These are phyloP conservation scores for Naganishia kalamii DNA, from an alignment of 768 basidiomycete species.

Conservation along the genomic window DNA sequence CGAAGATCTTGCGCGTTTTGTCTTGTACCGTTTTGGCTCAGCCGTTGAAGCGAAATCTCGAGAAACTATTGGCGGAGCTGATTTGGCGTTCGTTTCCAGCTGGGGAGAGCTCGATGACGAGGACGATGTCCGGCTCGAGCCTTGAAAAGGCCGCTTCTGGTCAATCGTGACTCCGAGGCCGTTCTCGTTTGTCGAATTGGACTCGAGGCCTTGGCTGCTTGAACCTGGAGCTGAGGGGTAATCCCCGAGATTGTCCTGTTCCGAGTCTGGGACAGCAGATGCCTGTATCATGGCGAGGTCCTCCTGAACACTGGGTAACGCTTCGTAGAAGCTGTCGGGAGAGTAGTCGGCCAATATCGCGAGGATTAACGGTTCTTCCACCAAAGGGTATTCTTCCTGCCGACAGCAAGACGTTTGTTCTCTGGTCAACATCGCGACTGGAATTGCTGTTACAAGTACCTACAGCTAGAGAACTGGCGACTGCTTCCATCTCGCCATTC, in stretches of 20 bases:
- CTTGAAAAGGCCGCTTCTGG: background rate
- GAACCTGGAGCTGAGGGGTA: background rate
- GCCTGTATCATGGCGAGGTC: conserved; percentile 22
- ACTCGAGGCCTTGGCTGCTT: background rate
- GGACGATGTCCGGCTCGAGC: background rate
- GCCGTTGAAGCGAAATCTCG: background rate
- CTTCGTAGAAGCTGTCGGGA: conserved; percentile 14
- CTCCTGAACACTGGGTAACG: conserved; percentile 15
- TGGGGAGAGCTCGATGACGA: background rate
- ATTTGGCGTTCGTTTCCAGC: background rate
- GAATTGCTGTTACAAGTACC: background rate
- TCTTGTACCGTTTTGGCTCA: background rate
- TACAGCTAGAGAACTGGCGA: conserved; percentile 1
- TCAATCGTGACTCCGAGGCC: background rate
- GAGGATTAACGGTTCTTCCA: conserved; percentile 23
- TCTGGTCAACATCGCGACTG: background rate
- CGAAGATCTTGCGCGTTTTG: background rate
- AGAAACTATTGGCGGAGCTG: background rate
- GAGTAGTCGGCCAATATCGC: conserved; percentile 20
- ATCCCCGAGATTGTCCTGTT: background rate
- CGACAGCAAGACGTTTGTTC: background rate
- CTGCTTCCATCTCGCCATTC: conserved; percentile 7
- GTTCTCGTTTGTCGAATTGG: background rate
- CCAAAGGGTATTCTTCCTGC: conserved; percentile 21
- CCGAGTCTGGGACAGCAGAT: conserved; percentile 9